phyloP scores from a whole-genome alignment of 805 yeast genomes.

The Hanseniaspora lachancei region DNA sequence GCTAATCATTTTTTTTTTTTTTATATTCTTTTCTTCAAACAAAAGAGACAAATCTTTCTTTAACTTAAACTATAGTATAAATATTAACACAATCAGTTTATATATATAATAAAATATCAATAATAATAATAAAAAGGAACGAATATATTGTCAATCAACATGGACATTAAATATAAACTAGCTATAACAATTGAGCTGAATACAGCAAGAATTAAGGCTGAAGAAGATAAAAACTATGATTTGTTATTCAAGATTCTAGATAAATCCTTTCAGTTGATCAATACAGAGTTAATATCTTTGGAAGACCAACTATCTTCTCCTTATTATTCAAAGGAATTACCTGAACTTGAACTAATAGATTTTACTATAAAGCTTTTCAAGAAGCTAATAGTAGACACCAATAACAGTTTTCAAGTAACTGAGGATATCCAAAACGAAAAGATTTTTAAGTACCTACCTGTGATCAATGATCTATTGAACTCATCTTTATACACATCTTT shows the following conservation, averaged over 20 bases:
- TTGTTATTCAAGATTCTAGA: constrained; percentile 10
- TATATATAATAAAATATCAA: neutral
- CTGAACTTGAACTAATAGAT: constrained; percentile 1
- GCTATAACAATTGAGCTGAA: constrained; percentile 2
- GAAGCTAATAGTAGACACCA: constrained; percentile 3
- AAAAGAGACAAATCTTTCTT: too few relatives aligned
- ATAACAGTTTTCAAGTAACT: neutral
- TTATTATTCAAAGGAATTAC: constrained; percentile 8
- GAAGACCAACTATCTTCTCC: constrained; percentile 8
- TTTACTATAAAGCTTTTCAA: constrained; percentile 3
- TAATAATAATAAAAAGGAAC: neutral
- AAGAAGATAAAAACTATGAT: constrained; percentile 2
- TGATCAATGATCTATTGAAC: constrained; percentile 9
- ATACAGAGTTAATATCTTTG: constrained; percentile 5
- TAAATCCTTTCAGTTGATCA: constrained; percentile 11
- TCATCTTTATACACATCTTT: neutral
- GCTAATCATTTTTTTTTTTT: too few relatives aligned
- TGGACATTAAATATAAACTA: neutral
- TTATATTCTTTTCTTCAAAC: too few relatives aligned
- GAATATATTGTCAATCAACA: neutral
- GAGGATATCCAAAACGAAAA: constrained; percentile 6
- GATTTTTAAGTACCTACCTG: constrained; percentile 8
- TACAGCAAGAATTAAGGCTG: constrained; percentile 3
- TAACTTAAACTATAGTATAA: too few relatives aligned
- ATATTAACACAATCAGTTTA: too few relatives aligned